phyloP scores from a whole-genome alignment of 352 stramenopile species.

The Phytophthora pistaciae region DNA sequence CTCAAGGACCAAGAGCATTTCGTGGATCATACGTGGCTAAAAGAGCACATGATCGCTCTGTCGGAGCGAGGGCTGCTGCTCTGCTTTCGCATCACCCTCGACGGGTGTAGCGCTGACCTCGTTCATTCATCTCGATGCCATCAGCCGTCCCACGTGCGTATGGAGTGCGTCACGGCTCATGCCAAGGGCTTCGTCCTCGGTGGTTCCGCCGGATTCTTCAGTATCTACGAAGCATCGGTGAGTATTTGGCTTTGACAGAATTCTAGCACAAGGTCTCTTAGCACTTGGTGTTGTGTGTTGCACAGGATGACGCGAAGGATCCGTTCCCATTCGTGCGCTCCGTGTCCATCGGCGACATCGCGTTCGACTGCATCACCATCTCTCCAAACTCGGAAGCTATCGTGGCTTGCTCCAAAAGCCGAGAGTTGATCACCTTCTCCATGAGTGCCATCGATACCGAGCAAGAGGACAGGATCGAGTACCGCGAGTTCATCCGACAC shows the following conservation, averaged over 20 bases:
- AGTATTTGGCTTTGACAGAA: no score
- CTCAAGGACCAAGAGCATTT: constrained; percentile 86
- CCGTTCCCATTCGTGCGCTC: constrained; percentile 81
- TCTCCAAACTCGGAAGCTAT: constrained; percentile 75
- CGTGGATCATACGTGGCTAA: constrained; percentile 81
- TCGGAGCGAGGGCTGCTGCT: constrained; percentile 76
- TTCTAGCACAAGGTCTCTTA: background rate
- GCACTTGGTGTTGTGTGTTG: background rate
- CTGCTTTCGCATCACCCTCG: constrained; percentile 62
- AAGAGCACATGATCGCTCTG: constrained; percentile 76
- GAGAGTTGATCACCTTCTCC: constrained; percentile 68
- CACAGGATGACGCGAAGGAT: constrained; percentile 79
- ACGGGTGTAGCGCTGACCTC: constrained; percentile 67
- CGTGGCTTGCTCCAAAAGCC: constrained; percentile 71
- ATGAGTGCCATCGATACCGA: constrained; percentile 81
- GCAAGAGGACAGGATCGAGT: constrained; percentile 81
- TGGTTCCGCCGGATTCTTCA: constrained; percentile 78
- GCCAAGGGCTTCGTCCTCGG: constrained; percentile 81
- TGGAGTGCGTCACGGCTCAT: constrained; percentile 74
- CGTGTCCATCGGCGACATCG: constrained; percentile 74
- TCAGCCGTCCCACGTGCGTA: constrained; percentile 70
- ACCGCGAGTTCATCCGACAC: constrained; percentile 62
- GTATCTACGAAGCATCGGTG: constrained; percentile 79
- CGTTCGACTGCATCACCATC: constrained; percentile 77
- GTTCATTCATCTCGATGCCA: constrained; percentile 73